These are phyloP conservation scores for Xylaria sp. DNA, from an alignment of 2,329 filamentous ascomycete species.

Conservation along the genomic window DNA sequence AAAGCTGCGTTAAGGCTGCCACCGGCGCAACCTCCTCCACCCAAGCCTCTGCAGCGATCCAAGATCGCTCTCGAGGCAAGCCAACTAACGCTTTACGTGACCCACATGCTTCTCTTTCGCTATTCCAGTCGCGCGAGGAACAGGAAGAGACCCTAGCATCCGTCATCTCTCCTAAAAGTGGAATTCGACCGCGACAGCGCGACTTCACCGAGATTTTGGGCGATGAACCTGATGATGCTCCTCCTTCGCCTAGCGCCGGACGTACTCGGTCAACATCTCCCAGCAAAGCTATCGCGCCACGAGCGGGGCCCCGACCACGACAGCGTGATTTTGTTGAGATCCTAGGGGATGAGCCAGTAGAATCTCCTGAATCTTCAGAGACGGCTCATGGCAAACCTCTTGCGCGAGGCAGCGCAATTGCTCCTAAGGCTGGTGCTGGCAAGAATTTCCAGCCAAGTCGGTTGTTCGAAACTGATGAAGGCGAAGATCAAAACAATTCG, in stretches of 20 bases:
- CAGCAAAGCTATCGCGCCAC: slow-evolving; percentile 47
- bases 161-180: slow-evolving; percentile 71
- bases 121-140: slow-evolving; percentile 78
- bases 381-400: slow-evolving; percentile 58
- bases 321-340: slow-evolving; percentile 82
- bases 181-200: slow-evolving; percentile 71
- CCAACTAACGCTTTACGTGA: slow-evolving; percentile 68
- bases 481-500: slow-evolving; percentile 54
- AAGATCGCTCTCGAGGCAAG: slow-evolving; percentile 61
- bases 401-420: slow-evolving; percentile 45
- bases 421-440: slow-evolving; percentile 64
- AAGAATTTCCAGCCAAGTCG: slow-evolving; percentile 73
- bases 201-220: slow-evolving; percentile 77
- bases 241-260: slow-evolving; percentile 51
- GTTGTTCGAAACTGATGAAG: slow-evolving; percentile 71
- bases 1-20: slow-evolving; percentile 66
- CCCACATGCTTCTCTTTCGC: slow-evolving; percentile 76
- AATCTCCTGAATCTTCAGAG: slow-evolving; percentile 50
- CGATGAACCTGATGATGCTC: slow-evolving; percentile 57
- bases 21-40: slow-evolving; percentile 50
- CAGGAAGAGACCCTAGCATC: slow-evolving; percentile 62
- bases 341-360: slow-evolving; percentile 63
- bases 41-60: slow-evolving; percentile 52
- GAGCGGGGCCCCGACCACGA: slow-evolving; percentile 57
- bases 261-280: slow-evolving; percentile 57